A percentile compares a stretch with the other conserved stretches of the same genome.
Evolutionary conservation across 768 basidiomycete species (phyloP).

Genomic region (Suillus weaverae): DNA sequence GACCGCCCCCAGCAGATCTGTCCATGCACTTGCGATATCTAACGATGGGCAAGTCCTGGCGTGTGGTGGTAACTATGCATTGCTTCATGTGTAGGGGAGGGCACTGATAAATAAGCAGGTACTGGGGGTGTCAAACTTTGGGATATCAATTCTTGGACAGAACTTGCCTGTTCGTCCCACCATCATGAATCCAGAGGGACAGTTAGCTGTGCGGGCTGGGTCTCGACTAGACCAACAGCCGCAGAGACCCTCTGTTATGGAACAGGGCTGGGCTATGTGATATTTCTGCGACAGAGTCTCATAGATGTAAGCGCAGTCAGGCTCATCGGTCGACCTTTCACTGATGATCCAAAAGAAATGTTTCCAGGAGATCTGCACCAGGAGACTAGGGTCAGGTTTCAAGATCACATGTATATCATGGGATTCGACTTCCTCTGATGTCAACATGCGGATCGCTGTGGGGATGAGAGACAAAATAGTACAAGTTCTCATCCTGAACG

Average conservation of each 20-base stretch:
- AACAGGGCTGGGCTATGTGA: no score
- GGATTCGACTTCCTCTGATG: conserved; percentile 6
- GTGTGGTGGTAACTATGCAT: conserved; percentile 7
- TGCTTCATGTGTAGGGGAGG: no score
- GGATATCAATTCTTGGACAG: not conserved
- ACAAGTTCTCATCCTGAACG: conserved; percentile 9
- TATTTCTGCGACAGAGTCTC: no score
- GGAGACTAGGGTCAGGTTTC: no score
- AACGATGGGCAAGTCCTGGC: not conserved
- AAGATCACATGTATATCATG: no score
- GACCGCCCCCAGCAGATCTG: not conserved
- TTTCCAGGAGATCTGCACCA: no score
- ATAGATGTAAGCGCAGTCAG: no score
- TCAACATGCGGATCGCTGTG: not conserved
- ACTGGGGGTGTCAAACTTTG: conserved; percentile 8
- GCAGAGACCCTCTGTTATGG: conserved; percentile 11
- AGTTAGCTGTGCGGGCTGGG: conserved; percentile 7
- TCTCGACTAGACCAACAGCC: not conserved
- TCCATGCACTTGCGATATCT: not conserved
- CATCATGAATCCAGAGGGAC: not conserved
- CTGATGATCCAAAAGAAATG: no score
- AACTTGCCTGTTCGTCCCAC: conserved; percentile 1
- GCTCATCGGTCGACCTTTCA: no score
- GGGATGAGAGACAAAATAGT: conserved; percentile 8
- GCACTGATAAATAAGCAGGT: not conserved